Evolutionary conservation across 306 rosid species (phyloP), one percentile per base, ranked within the genome.

Genomic region (Glycine soja): DNA sequence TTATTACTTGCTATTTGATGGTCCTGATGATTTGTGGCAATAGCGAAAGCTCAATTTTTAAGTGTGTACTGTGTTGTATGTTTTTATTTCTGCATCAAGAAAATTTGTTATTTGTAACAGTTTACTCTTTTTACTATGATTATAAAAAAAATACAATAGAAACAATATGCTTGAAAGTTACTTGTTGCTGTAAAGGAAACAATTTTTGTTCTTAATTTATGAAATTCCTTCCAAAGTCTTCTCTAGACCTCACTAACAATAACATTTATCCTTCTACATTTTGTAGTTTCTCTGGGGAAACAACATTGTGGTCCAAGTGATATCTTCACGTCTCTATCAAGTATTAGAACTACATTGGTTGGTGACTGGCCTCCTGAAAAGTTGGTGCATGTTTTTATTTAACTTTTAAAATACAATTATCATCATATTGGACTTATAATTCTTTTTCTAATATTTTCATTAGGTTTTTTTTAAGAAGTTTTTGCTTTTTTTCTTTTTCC

Each of bases 291-390:
- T 90, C 96, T 36, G 97, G 92, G 30, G 51, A 88, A 95, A 88
- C 91, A 91, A 58, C 80, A 83, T 42, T 48, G 76, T 59, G 98
- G 98, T 79, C 87, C 90, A 80, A 85, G 80, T 59, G 88, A 84
- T 48, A 91, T 93, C 62, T 89, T 91, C 38, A 72, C 82, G 2
- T 67, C 86, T 15, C 83, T 93, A 56, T 91, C 98, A 15, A 89
- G 85, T 46, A 87, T 91, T 42, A 87, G 96, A 45, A 88, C 87
- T 12, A 95, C 97, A 10, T 81, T 95, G 82, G 88, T 92, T 0
- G 98, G 99, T 18, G 94, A 93, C 11, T 93, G 99, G 99, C 98
- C 98, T 67, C 89, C 97, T 18, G 98, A 93, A 68, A 95, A 90
- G 81, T 88, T 95, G 40, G 97, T 95, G 79, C 98, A 95, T 38